Percentiles rank a stretch among this genome's conserved stretches.
Conservation (phyloP, 139 green algal genomes). For the Ettlia oleoabundans region DNA sequence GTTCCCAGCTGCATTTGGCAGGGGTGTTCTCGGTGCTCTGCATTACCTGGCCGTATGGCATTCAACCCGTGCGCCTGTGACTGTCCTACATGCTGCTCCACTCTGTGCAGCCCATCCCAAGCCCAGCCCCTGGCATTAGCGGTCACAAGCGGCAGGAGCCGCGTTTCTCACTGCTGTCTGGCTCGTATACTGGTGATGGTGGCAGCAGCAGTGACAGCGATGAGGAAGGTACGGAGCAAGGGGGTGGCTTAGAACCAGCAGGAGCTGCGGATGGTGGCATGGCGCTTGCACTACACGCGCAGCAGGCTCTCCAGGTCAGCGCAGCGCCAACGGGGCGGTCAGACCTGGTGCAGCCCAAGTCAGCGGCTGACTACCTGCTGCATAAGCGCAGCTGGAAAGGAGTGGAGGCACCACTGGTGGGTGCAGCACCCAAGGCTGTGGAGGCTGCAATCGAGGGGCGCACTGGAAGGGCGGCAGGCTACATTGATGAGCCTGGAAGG, state of each 20-base stretch:
- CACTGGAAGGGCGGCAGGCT: conserved; percentile 63
- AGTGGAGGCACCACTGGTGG: conserved; percentile 74
- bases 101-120: too few species aligned
- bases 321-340: conserved; percentile 20
- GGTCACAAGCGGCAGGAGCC: neutral
- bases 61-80: too few species aligned
- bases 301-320: conserved; percentile 25
- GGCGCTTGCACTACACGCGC: conserved; percentile 35
- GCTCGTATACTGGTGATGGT: neutral
- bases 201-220: neutral
- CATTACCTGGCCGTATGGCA: too few species aligned
- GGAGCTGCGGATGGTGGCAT: neutral
- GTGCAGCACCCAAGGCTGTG: conserved; percentile 34
- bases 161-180: conserved; percentile 43
- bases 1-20: too few species aligned
- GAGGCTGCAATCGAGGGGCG: conserved; percentile 43
- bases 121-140: neutral
- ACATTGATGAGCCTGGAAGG: conserved; percentile 44
- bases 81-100: too few species aligned
- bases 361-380: conserved; percentile 76
- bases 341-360: conserved; percentile 46
- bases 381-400: conserved; percentile 72
- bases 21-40: too few species aligned
- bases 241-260: neutral
- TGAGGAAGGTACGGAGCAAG: neutral